Evolutionary conservation across 2,329 filamentous ascomycete genomes (phyloP), one percentile per base, ranked within the genome.

Genomic region (Tolypocladium ovalisporum): DNA sequence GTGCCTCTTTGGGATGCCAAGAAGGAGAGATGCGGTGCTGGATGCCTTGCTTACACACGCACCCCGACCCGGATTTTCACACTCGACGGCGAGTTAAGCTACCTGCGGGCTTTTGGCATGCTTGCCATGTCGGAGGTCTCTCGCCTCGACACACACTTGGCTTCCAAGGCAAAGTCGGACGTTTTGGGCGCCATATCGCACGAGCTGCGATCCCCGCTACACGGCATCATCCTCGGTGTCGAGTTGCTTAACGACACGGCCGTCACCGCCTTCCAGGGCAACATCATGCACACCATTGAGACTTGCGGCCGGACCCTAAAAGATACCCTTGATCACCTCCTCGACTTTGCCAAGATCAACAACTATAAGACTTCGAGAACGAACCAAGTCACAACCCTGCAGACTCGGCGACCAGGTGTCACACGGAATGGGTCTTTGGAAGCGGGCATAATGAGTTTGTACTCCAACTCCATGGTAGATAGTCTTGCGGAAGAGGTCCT

Each of bases 181-280:
- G 79, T 84, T 39, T 75, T 86, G 9, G 79, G 80, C 0, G 84
- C 79, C 1, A 76, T 86, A 7, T 83, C 79, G 3, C 83, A 86
- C 62, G 83, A 86, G 64, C 68, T 86, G 17, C 74, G 83, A 5
- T 83, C 79, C 2, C 83, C 83, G 0, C 70, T 86, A 0, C 83
- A 86, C 57, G 83, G 83, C 2, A 78, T 86, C 36, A 68, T 86
- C 0, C 76, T 80, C 0, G 81, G 73, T 55, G 73, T 75, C 1
- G 80, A 83, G 60, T 66, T 84, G 4, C 63, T 85, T 0, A 73
- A 76, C 4, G 79, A 83, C n/a, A 81, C 79, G 0, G 59, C 68
- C 0, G 69, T 83, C 36, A 73, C 72, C 44, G 71, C 72, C 1
- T 71, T 74, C 6, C 80, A 82, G 60, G 69, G 71, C 3, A 75